Base-by-base conservation (phyloP, 1,284 basidiomycete genomes). In the Fomitopsis palustris region DNA sequence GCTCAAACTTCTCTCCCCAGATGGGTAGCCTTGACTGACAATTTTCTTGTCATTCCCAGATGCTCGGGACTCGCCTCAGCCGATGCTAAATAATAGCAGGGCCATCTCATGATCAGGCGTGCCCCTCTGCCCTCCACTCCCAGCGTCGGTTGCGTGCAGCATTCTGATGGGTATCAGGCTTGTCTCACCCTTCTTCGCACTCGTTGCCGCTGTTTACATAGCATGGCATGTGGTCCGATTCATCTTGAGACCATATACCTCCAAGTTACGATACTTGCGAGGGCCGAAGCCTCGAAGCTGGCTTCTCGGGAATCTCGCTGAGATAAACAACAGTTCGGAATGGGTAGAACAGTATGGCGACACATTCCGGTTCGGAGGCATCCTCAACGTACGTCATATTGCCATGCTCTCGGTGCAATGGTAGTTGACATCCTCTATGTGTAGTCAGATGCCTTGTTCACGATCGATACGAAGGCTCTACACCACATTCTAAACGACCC, bases 361-460 rank as follows among this genome's bases (percentile, higher is more conserved):
- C 29, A 83, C 79, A 0, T 64, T 87, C 53, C 77, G 70, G 59
- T 84, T 79, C 58, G 75, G 75, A 55, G 73, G 73, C 1, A 64
- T 82, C 1, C 71, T 86, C 33, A 73, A 75, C 31, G 86, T 86
- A 60, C 54, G 79, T 65, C 31, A 27, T 55, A 17, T 29, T 33
- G 12, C n/a, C n/a, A n/a, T n/a, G n/a, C 35, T 25, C 12, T n/a
- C 7, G 29, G n/a, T 17, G 7, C 19, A 33, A 21, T 29, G 21
- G 9, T 16, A 17, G 38, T 14, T 27, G 55, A 27, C 55, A 52
- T 29, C 39, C 14, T 17, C 25, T 14, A 42, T 54, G n/a, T 49
- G 21, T 58, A 85, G 82, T 58, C 63, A 14, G 66, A 70, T 33
- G 75, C 77, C 1, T 65, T 86, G 6, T 77, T 72, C 56, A 83